Evolutionary conservation across 352 stramenopile genomes (phyloP), one percentile per base, ranked within the genome.

Genomic region (Phytophthora litchii): DNA sequence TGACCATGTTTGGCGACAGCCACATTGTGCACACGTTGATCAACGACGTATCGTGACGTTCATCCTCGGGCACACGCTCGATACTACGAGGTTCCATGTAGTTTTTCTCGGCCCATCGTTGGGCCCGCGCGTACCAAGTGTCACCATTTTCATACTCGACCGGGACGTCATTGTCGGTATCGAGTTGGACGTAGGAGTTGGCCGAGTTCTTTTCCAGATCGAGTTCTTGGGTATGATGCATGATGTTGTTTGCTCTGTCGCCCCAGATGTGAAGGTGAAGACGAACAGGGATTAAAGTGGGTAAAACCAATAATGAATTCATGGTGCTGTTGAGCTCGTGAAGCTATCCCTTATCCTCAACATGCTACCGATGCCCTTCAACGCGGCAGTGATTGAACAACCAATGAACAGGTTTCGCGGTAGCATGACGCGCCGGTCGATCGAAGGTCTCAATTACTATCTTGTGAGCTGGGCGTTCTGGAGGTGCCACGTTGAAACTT

Each of bases 1-100:
- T 67, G 31, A 63, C 59, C 59, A 67, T 67, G 40, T 67, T 67
- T 0, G 59, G 59, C 14, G 59, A 67, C 38, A 67, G 8, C 59
- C 59, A 67, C 59, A 67, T 67, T 1, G 59, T 67, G 23, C 52
- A 67, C 13, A 67, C 52, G 23, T 63, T 58, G 44, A 67, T 23
- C 3, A 67, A 12, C 2, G 44, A 63, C 14, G 59, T 67, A 17
- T 63, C 59, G 16, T 55, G 21, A 7, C 59, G 59, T 5, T 67
- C 59, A 11, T 67, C 59, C 21, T 67, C 59, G 9, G 59, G 59
- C 3, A 67, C 59, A 4, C 59, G 59, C 52, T 67, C 59, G 52
- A 67, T 67, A 31, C 59, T 67, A 31, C 59, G 59, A 20, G 59
- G 59, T 32, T 67, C 59, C 59, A 67, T 63, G 45, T 67, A 63